Evolutionary conservation across 2,329 filamentous ascomycete species (phyloP).

Genomic region (Trichoderma sp.): DNA sequence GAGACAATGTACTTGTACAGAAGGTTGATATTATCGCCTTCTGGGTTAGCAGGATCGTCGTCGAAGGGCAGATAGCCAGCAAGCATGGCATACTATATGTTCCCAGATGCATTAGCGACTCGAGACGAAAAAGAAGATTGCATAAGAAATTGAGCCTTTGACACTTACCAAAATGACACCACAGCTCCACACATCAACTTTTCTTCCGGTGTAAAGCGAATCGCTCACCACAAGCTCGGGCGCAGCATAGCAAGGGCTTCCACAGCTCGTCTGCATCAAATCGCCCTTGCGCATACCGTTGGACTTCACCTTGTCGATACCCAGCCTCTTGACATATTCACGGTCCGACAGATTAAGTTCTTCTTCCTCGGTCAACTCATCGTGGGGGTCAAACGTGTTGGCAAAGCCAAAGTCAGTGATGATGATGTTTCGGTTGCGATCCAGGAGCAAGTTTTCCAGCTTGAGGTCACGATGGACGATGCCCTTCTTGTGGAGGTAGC

Average conservation of each 20-base stretch:
- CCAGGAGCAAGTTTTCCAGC: constrained; percentile 90
- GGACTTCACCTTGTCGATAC: constrained; percentile 75
- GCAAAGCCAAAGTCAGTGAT: constrained; percentile 99
- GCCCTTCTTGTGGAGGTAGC: constrained; percentile 97
- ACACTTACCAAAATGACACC: constrained; percentile 89
- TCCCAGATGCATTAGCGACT: neutral
- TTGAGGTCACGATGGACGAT: constrained; percentile 98
- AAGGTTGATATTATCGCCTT: constrained; percentile 98
- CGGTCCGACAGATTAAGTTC: constrained; percentile 84
- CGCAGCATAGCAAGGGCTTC: constrained; percentile 95
- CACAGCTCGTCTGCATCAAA: constrained; percentile 98
- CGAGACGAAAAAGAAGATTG: neutral
- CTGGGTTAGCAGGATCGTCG: constrained; percentile 95
- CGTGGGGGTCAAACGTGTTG: constrained; percentile 89
- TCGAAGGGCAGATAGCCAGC: constrained; percentile 97
- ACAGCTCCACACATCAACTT: constrained; percentile 99
- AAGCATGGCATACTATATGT: constrained; percentile 90
- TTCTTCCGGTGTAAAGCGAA: constrained; percentile 93
- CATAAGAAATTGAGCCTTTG: neutral
- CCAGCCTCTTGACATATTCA: constrained; percentile 82
- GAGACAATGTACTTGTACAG: constrained; percentile 99
- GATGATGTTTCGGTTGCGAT: constrained; percentile 98
- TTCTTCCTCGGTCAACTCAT: constrained; percentile 87
- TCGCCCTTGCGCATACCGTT: constrained; percentile 84
- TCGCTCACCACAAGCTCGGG: constrained; percentile 97